Evolutionary conservation across 2,329 filamentous ascomycete genomes (phyloP), one percentile per base, ranked within the genome.

Genomic region (Exophiala viscosa): DNA sequence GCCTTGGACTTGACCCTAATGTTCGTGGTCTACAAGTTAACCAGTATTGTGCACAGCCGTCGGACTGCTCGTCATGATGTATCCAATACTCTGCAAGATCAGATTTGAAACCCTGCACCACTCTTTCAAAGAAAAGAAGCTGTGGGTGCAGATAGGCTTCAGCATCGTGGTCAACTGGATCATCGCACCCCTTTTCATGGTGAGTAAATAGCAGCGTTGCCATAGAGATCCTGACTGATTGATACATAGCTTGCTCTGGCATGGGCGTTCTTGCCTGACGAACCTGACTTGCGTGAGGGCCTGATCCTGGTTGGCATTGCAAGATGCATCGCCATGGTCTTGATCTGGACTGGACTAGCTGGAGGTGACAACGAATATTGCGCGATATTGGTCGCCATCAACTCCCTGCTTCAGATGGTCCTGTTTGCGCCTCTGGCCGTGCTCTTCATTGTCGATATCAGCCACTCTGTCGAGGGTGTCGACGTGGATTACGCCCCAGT

Each of bases 11-110:
- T 20, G 2, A 31, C 31, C 31, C 43, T 2, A 63, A 65, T 33
- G 8, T 28, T 7, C 23, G 23, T 7, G 23, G 3, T 5, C 5
- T 45, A 11, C 15, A 10, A 10, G 28, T 14, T 23, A 28, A 35
- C n/a, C 43, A 17, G 14, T 9, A 11, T 20, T 10, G 28, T 17
- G 38, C 36, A 5, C 42, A 88, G 88, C 89, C 0, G 73, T 95
- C 43, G 89, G 90, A 0, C 72, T 95, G 1, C 76, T 95, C 1
- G 84, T 95, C 38, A 95, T 95, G 89, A 95, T 95, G 88, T 95
- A 93, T 65, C 90, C 90, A 0, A 95, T 95, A 54, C 74, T 95
- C 0, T 95, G 88, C 77, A 93, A 93, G 68, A 86, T 95, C 5
- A 82, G 82, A 36, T 93, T 83, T 69, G 89, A 95, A 67, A 80